phyloP scores from a whole-genome alignment of 2,329 filamentous ascomycete genomes.

The Diaporthe longicolla region DNA sequence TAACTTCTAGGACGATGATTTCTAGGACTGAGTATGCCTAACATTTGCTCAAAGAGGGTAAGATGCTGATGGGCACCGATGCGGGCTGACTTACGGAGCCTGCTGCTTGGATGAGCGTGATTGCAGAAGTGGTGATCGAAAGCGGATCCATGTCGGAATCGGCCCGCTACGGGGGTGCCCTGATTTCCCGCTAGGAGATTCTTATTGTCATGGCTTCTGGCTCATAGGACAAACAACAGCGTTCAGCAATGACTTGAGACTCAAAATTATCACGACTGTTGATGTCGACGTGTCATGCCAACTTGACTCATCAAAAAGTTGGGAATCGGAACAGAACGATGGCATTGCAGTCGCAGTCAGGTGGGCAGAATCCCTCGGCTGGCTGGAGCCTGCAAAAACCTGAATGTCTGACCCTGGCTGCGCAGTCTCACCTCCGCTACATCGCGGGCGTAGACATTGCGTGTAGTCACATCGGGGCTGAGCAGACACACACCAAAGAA shows the following conservation, averaged over 20 bases:
- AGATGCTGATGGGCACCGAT: background rate
- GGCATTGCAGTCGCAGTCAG: background rate
- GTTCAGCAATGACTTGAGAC: background rate
- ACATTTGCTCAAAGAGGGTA: background rate
- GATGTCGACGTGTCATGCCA: background rate
- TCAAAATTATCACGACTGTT: background rate
- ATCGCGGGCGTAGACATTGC: background rate
- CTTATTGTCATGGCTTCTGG: background rate
- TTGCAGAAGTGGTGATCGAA: conserved; percentile 37
- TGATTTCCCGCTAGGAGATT: background rate
- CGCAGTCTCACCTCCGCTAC: background rate
- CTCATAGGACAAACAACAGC: background rate
- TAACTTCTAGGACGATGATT: background rate
- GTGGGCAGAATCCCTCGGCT: background rate
- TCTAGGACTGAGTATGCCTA: background rate
- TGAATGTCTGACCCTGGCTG: background rate
- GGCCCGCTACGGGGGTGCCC: background rate
- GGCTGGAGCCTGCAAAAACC: background rate
- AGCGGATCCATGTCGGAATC: conserved; percentile 38
- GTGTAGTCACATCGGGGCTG: conserved; percentile 1
- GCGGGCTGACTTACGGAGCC: conserved; percentile 39
- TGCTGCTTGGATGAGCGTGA: conserved; percentile 40
- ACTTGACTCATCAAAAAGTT: background rate
- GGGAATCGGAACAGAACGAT: background rate
- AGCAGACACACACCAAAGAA: conserved; percentile 6